phyloP scores from a whole-genome alignment of 2,329 filamentous ascomycete species.

The Ampelomyces quisqualis region DNA sequence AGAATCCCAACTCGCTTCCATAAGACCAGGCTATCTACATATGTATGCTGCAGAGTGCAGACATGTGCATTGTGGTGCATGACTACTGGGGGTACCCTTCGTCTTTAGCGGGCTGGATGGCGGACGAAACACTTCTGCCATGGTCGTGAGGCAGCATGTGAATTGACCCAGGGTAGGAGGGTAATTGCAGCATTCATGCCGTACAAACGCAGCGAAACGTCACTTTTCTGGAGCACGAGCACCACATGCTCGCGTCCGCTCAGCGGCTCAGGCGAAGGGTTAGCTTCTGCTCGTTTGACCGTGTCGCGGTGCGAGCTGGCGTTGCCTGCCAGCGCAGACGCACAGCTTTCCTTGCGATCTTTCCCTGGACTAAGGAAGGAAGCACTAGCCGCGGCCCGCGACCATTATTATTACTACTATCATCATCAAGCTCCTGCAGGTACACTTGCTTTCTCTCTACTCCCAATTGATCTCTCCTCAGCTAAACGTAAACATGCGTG shows the following conservation, averaged over 20 bases:
- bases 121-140: too few species aligned
- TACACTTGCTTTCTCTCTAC: constrained; percentile 20
- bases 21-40: too few species aligned
- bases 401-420: constrained; percentile 17
- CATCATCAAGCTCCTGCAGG: constrained; percentile 19
- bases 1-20: constrained; percentile 31
- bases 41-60: too few species aligned
- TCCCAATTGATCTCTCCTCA: constrained; percentile 18
- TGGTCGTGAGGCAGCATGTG: too few species aligned
- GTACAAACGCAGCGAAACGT: constrained; percentile 12
- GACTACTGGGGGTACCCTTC: too few species aligned
- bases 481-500: constrained; percentile 15
- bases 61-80: too few species aligned
- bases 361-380: background rate
- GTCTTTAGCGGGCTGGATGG: too few species aligned
- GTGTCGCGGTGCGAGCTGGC: constrained; percentile 21
- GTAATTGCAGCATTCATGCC: constrained; percentile 19
- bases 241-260: too few species aligned
- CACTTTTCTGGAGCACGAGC: constrained; percentile 1
- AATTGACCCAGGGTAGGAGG: constrained; percentile 11
- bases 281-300: constrained; percentile 23
- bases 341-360: background rate
- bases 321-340: background rate
- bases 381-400: background rate
- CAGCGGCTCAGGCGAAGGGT: too few species aligned